A percentile compares a stretch with the other conserved stretches of the same genome.
Evolutionary conservation across 257 asterid species (phyloP).

Genomic region (Petrea volubilis): DNA sequence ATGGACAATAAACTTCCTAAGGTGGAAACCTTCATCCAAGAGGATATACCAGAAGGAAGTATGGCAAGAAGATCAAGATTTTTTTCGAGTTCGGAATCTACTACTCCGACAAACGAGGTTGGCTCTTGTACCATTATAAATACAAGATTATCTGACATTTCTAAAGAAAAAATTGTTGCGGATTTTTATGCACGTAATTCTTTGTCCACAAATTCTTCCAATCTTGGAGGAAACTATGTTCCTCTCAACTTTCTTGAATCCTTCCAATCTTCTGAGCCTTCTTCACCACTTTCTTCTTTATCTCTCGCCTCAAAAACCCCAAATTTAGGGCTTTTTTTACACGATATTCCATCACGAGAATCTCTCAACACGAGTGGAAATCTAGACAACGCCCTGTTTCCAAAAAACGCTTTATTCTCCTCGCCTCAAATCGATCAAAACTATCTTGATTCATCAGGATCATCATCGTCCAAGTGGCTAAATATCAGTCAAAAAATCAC

Average conservation of each 20-base stretch:
- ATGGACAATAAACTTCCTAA: conserved; percentile 31
- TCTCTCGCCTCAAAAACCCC: conserved; percentile 27
- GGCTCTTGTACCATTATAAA: conserved; percentile 1
- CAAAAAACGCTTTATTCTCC: conserved; percentile 31
- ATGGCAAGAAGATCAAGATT: conserved; percentile 14
- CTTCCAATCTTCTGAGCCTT: conserved; percentile 18
- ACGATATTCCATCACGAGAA: conserved; percentile 40
- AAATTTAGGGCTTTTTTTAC: conserved; percentile 46
- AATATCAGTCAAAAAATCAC: conserved; percentile 35
- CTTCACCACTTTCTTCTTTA: conserved; percentile 19
- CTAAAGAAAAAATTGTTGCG: conserved; percentile 18
- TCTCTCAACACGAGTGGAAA: conserved; percentile 28
- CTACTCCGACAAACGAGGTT: conserved; percentile 31
- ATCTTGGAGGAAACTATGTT: background rate
- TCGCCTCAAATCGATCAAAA: conserved; percentile 34
- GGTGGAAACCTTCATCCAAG: conserved; percentile 38
- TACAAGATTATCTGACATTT: conserved; percentile 18
- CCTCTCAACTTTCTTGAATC: conserved; percentile 29
- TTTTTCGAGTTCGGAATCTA: conserved; percentile 19
- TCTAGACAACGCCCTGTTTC: too few relatives aligned
- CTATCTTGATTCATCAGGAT: conserved; percentile 9
- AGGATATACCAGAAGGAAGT: conserved; percentile 32
- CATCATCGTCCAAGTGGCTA: conserved; percentile 29
- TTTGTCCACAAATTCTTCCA: conserved; percentile 11
- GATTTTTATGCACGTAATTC: conserved; percentile 17